phyloP scores from a whole-genome alignment of 1,284 basidiomycete genomes.

The Irpex sp. region DNA sequence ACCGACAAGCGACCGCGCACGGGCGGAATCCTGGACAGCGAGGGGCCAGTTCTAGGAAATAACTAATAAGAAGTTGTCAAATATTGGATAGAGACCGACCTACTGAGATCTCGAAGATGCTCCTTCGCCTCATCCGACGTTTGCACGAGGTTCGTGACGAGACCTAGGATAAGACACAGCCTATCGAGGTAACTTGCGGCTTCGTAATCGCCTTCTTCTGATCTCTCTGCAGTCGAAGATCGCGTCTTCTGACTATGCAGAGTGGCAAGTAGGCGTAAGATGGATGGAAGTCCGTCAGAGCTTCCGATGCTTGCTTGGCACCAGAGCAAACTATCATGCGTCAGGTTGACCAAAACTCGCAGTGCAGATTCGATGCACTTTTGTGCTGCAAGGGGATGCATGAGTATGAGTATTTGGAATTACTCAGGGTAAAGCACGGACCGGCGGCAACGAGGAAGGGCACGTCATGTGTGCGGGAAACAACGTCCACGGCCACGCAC shows the following conservation, averaged over 20 bases:
- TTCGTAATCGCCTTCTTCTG: slow-evolving; percentile 18
- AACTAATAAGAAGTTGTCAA: slow-evolving; percentile 5
- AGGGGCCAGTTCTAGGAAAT: slow-evolving; percentile 40
- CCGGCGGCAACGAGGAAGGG: slow-evolving; percentile 11
- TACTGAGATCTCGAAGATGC: slow-evolving; percentile 44
- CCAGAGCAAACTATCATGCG: slow-evolving; percentile 58
- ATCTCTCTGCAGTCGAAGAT: slow-evolving; percentile 12
- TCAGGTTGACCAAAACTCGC: slow-evolving; percentile 65
- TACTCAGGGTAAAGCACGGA: neutral
- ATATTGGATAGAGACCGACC: slow-evolving; percentile 16
- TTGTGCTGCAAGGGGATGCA: slow-evolving; percentile 28
- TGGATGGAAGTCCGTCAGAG: slow-evolving; percentile 39
- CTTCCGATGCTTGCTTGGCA: slow-evolving; percentile 42
- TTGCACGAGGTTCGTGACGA: slow-evolving; percentile 72
- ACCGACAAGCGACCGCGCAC: slow-evolving; percentile 50
- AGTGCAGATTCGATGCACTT: slow-evolving; percentile 54
- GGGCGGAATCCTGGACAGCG: slow-evolving; percentile 41
- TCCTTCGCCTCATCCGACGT: slow-evolving; percentile 43
- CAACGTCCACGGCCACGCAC: slow-evolving; percentile 36
- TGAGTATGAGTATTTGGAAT: slow-evolving; percentile 1
- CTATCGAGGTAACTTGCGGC: slow-evolving; percentile 48
- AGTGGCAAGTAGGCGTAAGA: slow-evolving; percentile 42
- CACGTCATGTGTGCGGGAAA: slow-evolving; percentile 24
- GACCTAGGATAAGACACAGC: slow-evolving; percentile 65
- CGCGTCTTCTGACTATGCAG: slow-evolving; percentile 24